Evolutionary conservation across 2,329 filamentous ascomycete species (phyloP).

Genomic region (Talaromyces pinophilus): DNA sequence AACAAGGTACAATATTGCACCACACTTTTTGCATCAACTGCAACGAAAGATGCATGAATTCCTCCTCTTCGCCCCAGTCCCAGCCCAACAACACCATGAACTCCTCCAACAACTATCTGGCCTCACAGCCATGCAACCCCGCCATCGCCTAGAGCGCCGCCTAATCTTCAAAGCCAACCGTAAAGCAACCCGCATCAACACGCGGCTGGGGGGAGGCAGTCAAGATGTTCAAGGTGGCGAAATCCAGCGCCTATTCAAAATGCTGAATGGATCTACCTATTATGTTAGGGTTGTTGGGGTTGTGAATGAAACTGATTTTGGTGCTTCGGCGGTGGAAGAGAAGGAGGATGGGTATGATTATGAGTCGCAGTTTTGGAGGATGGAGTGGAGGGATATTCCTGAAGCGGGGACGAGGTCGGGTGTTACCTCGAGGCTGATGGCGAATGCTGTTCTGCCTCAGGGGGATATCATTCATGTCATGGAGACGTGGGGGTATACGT

Average conservation of each 20-base stretch:
- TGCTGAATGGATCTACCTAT: constrained; percentile 55
- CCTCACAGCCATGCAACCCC: constrained; percentile 62
- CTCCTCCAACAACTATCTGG: constrained; percentile 63
- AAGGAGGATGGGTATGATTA: constrained; percentile 36
- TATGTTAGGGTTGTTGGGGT: constrained; percentile 56
- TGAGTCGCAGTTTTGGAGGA: constrained; percentile 44
- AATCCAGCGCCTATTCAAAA: constrained; percentile 48
- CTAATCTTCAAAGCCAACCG: constrained; percentile 60
- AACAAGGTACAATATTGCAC: background rate
- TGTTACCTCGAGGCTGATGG: constrained; percentile 56
- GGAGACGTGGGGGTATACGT: constrained; percentile 57
- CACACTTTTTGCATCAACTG: background rate
- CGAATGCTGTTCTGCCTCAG: constrained; percentile 50
- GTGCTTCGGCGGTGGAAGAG: constrained; percentile 25
- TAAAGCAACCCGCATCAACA: constrained; percentile 46
- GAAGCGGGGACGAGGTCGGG: constrained; percentile 55
- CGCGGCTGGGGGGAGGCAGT: constrained; percentile 43
- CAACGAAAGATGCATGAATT: constrained; percentile 59
- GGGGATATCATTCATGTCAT: constrained; percentile 55
- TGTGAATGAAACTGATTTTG: constrained; percentile 42
- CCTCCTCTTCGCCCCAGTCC: constrained; percentile 61
- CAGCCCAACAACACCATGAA: constrained; percentile 59
- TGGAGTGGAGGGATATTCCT: constrained; percentile 53
- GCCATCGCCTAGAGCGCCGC: constrained; percentile 55
- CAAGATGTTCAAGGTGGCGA: constrained; percentile 49